Evolutionary conservation across 2,329 filamentous ascomycete species (phyloP).

Genomic region (Ascochyta viciae-villosae): DNA sequence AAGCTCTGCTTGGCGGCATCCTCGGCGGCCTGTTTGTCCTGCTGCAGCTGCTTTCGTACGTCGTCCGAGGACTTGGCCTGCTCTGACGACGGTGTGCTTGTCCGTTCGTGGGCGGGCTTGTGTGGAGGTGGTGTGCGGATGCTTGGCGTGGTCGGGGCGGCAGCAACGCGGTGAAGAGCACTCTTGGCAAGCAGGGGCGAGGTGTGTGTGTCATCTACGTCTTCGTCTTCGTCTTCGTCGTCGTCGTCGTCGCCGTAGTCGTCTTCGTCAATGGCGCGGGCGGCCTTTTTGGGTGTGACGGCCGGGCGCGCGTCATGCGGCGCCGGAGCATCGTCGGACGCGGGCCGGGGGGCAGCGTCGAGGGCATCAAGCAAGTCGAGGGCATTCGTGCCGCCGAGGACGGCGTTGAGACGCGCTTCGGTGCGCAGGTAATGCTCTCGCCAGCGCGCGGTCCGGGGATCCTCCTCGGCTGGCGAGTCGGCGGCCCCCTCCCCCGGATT

Average conservation of each 20-base stretch:
- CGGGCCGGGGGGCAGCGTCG: conserved; percentile 30
- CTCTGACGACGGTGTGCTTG: conserved; percentile 61
- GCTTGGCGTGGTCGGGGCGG: conserved; percentile 69
- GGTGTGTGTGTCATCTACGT: conserved; percentile 52
- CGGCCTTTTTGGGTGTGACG: conserved; percentile 72
- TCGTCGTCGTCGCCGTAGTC: conserved; percentile 83
- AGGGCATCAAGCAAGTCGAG: conserved; percentile 33
- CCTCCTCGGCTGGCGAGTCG: conserved; percentile 54
- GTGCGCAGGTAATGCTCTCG: conserved; percentile 77
- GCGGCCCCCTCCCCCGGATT: conserved; percentile 45
- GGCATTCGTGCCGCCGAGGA: conserved; percentile 66
- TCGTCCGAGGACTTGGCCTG: conserved; percentile 79
- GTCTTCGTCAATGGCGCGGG: conserved; percentile 81
- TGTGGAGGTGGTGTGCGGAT: conserved; percentile 70
- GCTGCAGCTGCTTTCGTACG: conserved; percentile 90
- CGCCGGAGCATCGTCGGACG: conserved; percentile 42
- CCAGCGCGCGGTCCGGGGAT: conserved; percentile 65
- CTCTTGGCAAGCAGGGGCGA: conserved; percentile 60
- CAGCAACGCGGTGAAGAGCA: conserved; percentile 60
- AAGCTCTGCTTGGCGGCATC: conserved; percentile 90
- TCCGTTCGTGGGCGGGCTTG: conserved; percentile 66
- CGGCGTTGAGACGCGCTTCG: conserved; percentile 75
- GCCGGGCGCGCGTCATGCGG: conserved; percentile 54
- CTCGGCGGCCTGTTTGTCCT: conserved; percentile 88
- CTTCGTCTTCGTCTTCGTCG: conserved; percentile 57